These are phyloP conservation scores for Citrus sp. DNA, from an alignment of 345 rosid genomes.

Conservation along the genomic window DNA sequence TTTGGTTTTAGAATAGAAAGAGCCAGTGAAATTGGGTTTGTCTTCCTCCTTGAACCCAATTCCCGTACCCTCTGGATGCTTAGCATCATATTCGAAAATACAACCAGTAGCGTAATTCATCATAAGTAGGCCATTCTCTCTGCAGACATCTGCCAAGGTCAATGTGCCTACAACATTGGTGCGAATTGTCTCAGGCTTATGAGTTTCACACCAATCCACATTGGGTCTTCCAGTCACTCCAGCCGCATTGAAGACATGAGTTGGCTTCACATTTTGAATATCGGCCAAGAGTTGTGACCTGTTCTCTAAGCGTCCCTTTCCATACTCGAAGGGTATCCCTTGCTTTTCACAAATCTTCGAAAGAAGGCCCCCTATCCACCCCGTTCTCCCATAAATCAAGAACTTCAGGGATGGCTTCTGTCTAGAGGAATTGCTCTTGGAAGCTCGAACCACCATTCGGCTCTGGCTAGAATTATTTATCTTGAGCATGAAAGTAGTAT, in stretches of 20 bases:
- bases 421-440: slow-evolving; percentile 31
- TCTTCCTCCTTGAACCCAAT: slow-evolving; percentile 71
- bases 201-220: slow-evolving; percentile 82
- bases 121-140: slow-evolving; percentile 62
- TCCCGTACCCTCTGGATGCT: slow-evolving; percentile 60
- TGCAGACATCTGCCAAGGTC: slow-evolving; percentile 74
- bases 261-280: slow-evolving; percentile 52
- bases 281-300: slow-evolving; percentile 57
- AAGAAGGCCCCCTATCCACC: slow-evolving; percentile 81
- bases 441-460: slow-evolving; percentile 29
- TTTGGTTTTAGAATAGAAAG: slow-evolving; percentile 82
- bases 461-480: slow-evolving; percentile 21
- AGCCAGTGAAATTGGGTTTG: slow-evolving; percentile 64
- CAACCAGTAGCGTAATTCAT: slow-evolving; percentile 81
- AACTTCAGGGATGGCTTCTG: slow-evolving; percentile 54
- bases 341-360: slow-evolving; percentile 69
- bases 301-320: slow-evolving; percentile 71
- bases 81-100: slow-evolving; percentile 67
- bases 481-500: slow-evolving; percentile 17
- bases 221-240: slow-evolving; percentile 82
- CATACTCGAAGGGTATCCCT: slow-evolving; percentile 62
- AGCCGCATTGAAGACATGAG: slow-evolving; percentile 81
- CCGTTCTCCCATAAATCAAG: slow-evolving; percentile 70
- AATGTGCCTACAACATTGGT: slow-evolving; percentile 74
- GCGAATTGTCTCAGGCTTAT: slow-evolving; percentile 66